Base-by-base conservation (phyloP, 2,329 filamentous ascomycete genomes). In the Emmonsia crescens region DNA sequence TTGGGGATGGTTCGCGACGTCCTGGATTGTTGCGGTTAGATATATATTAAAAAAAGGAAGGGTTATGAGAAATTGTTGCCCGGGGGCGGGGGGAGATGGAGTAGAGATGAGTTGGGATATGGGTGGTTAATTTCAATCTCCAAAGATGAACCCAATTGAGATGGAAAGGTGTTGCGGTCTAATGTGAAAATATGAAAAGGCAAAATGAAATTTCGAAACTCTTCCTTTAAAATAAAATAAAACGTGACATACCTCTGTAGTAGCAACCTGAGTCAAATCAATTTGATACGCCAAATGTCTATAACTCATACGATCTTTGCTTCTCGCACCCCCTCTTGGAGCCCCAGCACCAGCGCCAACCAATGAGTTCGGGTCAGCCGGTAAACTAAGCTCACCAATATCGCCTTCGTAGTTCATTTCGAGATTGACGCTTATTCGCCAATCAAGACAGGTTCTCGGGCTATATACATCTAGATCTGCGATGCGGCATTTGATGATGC, bases 291-390 rank as follows among this genome's bases (percentile, higher is more conserved):
- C 85, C 48, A 91, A 82, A 72, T 97, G 95, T 10, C 82, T 86
- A 76, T 99, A 99, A 71, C 89, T 95, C 72, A 99, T 79, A 21
- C 94, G 85, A 74, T 99, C 92, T 74, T 99, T 99, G 68, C 85
- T 86, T 6, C 92, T 85, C 69, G 90, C 86, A 55, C 64, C 71
- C 16, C 68, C 75, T 52, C 74, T 76, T 42, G 72, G 72, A 10
- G 68, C 74, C 14, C 29, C 33, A 27, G 36, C 74, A 14, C 31
- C 36, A 42, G 24, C 12, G 14, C 55, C 55, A 46, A 8, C 21
- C 36, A 29, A 21, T 14, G 36, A 31, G 16, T 10, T 31, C 55
- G 55, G 21, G 29, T 80, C 79, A 9, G 72, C 68, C 14, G 73
- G 68, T 3, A 79, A 74, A 0, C 77, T 72, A 2, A 85, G 74